phyloP scores from a whole-genome alignment of 1,284 basidiomycete species.

The Blastosporella zonata region DNA sequence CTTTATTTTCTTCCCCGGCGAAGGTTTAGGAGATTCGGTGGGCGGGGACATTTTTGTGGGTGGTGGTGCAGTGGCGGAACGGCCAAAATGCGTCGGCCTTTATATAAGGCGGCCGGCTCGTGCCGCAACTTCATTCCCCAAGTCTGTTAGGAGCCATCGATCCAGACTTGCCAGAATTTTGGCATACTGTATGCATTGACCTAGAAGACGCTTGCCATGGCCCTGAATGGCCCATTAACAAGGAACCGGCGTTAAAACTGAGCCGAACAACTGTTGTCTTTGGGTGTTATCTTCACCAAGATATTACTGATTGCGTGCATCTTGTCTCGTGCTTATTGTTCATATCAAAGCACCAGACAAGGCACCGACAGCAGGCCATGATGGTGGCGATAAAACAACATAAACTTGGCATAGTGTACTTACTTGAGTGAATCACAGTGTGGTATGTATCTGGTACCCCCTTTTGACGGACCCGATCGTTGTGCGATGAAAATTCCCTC shows the following conservation, averaged over 20 bases:
- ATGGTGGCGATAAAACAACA: constrained; percentile 20
- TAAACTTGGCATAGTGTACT: constrained; percentile 7
- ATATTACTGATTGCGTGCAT: background rate
- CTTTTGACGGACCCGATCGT: constrained; percentile 3
- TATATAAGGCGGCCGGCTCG: constrained; percentile 9
- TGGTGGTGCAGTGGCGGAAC: background rate
- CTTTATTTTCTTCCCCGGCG: constrained; percentile 16
- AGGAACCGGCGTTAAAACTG: constrained; percentile 1
- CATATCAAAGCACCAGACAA: constrained; percentile 22
- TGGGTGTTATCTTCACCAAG: background rate
- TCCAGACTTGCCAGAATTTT: background rate
- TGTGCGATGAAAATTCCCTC: background rate
- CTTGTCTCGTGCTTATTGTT: constrained; percentile 9
- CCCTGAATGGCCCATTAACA: background rate
- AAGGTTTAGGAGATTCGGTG: constrained; percentile 13
- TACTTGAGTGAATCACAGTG: no score
- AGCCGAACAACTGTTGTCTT: constrained; percentile 5
- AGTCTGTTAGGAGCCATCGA: background rate
- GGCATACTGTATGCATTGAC: background rate
- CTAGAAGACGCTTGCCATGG: background rate
- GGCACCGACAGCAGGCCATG: constrained; percentile 25
- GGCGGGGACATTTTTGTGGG: constrained; percentile 8
- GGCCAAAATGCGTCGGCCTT: constrained; percentile 6
- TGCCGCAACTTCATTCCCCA: background rate
- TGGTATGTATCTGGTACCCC: background rate